phyloP scores from a whole-genome alignment of 2,329 filamentous ascomycete species.

The Talaromyces sp. region DNA sequence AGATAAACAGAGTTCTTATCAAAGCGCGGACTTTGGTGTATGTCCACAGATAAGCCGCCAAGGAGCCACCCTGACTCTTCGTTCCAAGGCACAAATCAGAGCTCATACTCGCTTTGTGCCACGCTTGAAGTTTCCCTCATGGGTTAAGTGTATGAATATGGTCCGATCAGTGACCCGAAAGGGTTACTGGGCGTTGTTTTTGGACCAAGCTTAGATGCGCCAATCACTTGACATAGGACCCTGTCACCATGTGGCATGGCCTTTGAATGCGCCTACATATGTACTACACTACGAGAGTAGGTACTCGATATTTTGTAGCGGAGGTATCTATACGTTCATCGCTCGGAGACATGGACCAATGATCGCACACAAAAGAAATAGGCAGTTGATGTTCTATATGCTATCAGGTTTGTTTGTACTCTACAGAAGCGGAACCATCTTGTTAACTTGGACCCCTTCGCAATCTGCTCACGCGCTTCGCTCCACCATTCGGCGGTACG shows the following conservation, averaged over 20 bases:
- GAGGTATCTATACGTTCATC: not conserved
- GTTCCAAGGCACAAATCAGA: not conserved
- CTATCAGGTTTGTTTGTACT: slow-evolving; percentile 34
- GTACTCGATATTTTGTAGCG: not conserved
- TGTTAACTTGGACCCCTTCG: slow-evolving; percentile 7
- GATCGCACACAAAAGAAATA: slow-evolving; percentile 16
- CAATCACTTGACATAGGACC: not conserved
- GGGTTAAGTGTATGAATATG: slow-evolving; percentile 19
- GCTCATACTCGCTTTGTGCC: not conserved
- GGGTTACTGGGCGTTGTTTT: not conserved
- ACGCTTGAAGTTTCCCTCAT: slow-evolving; percentile 26
- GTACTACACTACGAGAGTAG: not conserved
- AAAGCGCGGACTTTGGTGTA: not conserved
- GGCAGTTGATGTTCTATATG: slow-evolving; percentile 31
- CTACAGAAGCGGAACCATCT: slow-evolving; percentile 27
- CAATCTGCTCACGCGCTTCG: not conserved
- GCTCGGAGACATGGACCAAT: not conserved
- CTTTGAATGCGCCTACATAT: no score
- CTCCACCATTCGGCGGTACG: not conserved
- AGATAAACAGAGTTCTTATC: not conserved
- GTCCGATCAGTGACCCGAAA: slow-evolving; percentile 12
- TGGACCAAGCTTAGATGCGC: not conserved
- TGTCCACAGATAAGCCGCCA: slow-evolving; percentile 8
- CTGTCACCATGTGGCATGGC: not conserved
- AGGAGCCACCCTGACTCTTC: not conserved